Conservation (phyloP, 306 rosid genomes). For the Cucumis hystrix region DNA sequence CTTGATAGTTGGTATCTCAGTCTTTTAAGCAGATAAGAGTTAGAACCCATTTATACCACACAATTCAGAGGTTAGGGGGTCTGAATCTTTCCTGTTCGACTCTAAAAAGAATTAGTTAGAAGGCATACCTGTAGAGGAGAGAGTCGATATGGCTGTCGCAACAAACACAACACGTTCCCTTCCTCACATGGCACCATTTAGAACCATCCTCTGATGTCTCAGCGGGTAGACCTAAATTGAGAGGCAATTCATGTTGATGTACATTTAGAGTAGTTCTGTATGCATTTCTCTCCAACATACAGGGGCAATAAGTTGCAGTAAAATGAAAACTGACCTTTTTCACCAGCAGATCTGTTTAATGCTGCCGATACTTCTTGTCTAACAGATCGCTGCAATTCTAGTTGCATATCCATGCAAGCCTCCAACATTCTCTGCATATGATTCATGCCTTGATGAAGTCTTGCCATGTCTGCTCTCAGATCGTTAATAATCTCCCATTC, state of each 20-base stretch:
- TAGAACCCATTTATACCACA: background rate
- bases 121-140: constrained; percentile 79
- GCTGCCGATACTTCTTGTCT: constrained; percentile 99
- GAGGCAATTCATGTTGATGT: background rate
- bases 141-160: constrained; percentile 94
- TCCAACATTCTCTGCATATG: constrained; percentile 99
- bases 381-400: constrained; percentile 97
- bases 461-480: constrained; percentile 84
- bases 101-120: background rate
- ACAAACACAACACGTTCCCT: constrained; percentile 98
- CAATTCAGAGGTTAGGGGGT: no score
- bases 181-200: constrained; percentile 92
- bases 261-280: background rate
- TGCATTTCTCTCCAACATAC: background rate
- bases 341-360: constrained; percentile 74
- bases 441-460: constrained; percentile 99
- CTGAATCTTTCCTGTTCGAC: no score
- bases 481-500: constrained; percentile 98
- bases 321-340: constrained; percentile 36
- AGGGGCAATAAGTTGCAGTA: background rate
- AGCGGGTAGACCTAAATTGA: constrained; percentile 44
- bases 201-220: constrained; percentile 97
- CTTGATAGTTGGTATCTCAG: background rate
- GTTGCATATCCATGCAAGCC: constrained; percentile 99
- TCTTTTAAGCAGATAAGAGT: background rate